These are phyloP conservation scores for Chytriomyces hyalinus DNA, from an alignment of 192 early-diverging fungal genomes.

Conservation along the genomic window DNA sequence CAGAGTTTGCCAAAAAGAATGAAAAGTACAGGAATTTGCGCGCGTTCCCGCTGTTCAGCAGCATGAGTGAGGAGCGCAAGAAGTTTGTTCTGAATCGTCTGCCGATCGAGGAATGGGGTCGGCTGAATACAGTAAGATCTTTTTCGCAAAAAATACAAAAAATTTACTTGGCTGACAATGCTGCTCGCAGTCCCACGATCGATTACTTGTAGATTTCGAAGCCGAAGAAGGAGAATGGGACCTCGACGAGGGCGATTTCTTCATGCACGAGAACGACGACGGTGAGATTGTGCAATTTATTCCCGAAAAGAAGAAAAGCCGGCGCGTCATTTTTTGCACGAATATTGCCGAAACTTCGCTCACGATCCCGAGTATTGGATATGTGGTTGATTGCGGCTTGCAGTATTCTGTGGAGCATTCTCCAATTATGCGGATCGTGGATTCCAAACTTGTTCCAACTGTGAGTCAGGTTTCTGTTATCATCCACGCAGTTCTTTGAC, in stretches of 20 bases:
- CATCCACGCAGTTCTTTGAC: neutral
- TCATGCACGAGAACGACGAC: conserved; percentile 27
- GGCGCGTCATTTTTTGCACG: conserved; percentile 95
- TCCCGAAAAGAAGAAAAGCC: conserved; percentile 41
- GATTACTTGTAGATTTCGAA: neutral
- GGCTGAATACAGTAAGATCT: neutral
- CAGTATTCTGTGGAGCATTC: conserved; percentile 28
- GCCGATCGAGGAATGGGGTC: conserved; percentile 12
- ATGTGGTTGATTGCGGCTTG: conserved; percentile 92
- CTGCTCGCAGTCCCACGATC: neutral
- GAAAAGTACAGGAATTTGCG: conserved; percentile 9
- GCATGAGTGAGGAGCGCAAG: conserved; percentile 21
- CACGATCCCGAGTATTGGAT: conserved; percentile 90
- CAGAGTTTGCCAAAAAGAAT: conserved; percentile 3
- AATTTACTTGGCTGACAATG: neutral
- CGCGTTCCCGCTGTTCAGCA: conserved; percentile 24
- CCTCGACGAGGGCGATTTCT: neutral
- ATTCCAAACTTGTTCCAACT: conserved; percentile 57
- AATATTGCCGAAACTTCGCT: conserved; percentile 99
- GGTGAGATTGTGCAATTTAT: conserved; percentile 23
- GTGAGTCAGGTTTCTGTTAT: conserved; percentile 12
- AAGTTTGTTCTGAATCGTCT: conserved; percentile 28
- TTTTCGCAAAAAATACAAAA: conserved; percentile 3
- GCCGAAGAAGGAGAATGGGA: neutral
- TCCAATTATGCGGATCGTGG: conserved; percentile 76